A percentile compares a stretch with the other conserved stretches of the same genome.
Evolutionary conservation across 2,329 filamentous ascomycete species (phyloP).

Genomic region (Xylaria digitata): DNA sequence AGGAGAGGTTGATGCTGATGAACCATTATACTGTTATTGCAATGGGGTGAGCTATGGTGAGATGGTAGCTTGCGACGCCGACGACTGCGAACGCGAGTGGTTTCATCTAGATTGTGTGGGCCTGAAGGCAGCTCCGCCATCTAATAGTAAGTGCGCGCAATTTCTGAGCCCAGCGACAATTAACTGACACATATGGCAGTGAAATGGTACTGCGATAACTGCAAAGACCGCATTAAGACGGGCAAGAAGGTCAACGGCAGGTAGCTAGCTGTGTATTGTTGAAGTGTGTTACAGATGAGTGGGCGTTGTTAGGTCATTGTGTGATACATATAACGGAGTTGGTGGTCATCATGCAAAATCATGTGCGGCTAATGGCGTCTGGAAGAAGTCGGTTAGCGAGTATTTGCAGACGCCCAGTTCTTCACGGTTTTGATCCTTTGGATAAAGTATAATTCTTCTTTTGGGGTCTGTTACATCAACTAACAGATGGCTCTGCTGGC

Average conservation of each 20-base stretch:
- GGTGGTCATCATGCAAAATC: constrained; percentile 28
- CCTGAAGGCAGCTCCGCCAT: constrained; percentile 79
- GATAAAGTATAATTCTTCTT: constrained; percentile 29
- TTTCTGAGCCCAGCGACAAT: constrained; percentile 31
- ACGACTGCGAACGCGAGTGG: constrained; percentile 80
- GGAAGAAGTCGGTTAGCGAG: constrained; percentile 23
- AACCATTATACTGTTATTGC: constrained; percentile 83
- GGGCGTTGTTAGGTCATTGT: constrained; percentile 19
- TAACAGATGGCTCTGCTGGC: neutral
- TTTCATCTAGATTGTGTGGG: constrained; percentile 87
- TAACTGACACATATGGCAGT: constrained; percentile 60
- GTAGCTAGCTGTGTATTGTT: constrained; percentile 51
- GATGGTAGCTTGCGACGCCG: constrained; percentile 84
- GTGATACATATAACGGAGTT: constrained; percentile 38
- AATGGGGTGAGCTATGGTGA: constrained; percentile 84
- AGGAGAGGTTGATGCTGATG: constrained; percentile 73
- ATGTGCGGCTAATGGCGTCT: constrained; percentile 37
- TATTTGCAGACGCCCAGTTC: constrained; percentile 23
- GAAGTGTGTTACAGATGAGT: constrained; percentile 7
- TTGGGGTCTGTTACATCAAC: constrained; percentile 6
- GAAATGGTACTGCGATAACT: constrained; percentile 86
- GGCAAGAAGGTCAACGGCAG: constrained; percentile 64
- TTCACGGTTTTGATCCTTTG: constrained; percentile 26
- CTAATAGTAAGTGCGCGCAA: constrained; percentile 70
- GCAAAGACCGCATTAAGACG: constrained; percentile 73